Base-by-base conservation (phyloP, 495 filamentous ascomycete genomes). In the Delitschia confertaspora region DNA sequence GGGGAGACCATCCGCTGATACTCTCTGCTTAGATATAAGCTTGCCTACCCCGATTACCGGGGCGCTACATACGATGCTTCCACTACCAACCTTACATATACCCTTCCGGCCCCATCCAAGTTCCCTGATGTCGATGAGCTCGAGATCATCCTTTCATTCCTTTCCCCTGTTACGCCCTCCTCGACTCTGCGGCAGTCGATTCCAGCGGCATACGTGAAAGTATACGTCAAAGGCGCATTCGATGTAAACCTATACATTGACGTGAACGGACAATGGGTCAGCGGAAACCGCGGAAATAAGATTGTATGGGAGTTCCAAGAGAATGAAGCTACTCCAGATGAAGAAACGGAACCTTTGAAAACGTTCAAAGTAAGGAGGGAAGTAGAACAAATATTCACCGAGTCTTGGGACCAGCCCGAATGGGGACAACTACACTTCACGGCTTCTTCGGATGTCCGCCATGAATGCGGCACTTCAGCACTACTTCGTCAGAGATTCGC, bases 121-220 rank as follows among this genome's bases (percentile, higher is more conserved):
- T 49, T 57, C 20, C 11, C 43, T 11, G 47, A 53, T 6, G 69
- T 76, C 33, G 47, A 68, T 2, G 34, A 57, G 4, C 60, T 74
- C 11, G 74, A 79, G 41, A 63, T 96, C 40, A 77, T 75, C 2
- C 71, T 95, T 17, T 89, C 88, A 2, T 95, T 95, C 63, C 71
- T 94, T 26, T 94, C 88, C 17, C 89, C 89, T 4, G 85, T 96
- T 33, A 96, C 89, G 0, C 86, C 88, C 3, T 85, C 85, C 3
- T 95, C 88, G 42, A 94, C 87, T 38, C 66, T 94, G 47, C 77
- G 88, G 53, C 89, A 96, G 69, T 81, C 85, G 20, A 79, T 96
- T 27, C 89, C 89, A 20, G 89, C 88, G 10, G 80, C 81, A 27
- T 96, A 96, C 57, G 43, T 95, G 30, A 82, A 78, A 6, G 72